phyloP scores from a whole-genome alignment of 179 eudicot genomes.

The Carnegiea gigantea region DNA sequence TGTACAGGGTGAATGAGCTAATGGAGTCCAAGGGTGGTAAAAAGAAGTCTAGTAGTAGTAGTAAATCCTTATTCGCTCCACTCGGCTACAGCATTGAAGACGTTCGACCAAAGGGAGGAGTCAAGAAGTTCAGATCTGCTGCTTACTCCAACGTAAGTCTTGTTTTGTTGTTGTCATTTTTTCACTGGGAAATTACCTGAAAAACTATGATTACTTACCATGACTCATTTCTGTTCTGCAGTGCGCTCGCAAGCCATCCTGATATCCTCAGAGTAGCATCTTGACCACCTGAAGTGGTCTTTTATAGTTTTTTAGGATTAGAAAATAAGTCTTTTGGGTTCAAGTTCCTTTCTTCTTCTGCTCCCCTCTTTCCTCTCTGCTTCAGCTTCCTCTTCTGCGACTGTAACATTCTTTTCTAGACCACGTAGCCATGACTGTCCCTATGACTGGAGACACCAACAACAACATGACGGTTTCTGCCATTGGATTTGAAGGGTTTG shows the following conservation, averaged over 20 bases:
- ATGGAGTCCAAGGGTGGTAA: constrained; percentile 74
- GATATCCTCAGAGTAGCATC: constrained; percentile 38
- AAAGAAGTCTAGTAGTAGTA: constrained; percentile 37
- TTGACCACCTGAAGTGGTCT: constrained; percentile 37
- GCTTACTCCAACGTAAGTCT: constrained; percentile 41
- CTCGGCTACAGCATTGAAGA: constrained; percentile 40
- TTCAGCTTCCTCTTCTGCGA: constrained; percentile 34
- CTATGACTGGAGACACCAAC: constrained; percentile 27
- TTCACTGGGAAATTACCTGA: not conserved
- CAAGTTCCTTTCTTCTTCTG: constrained; percentile 25
- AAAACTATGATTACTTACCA: constrained; percentile 8
- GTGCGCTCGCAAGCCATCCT: constrained; percentile 98
- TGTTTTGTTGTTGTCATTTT: not conserved
- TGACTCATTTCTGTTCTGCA: constrained; percentile 42
- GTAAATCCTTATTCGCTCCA: constrained; percentile 31
- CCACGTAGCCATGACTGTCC: constrained; percentile 43
- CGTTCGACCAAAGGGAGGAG: constrained; percentile 44
- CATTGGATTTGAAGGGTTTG: constrained; percentile 83
- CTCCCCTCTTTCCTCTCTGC: constrained; percentile 38
- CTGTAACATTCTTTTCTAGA: constrained; percentile 22
- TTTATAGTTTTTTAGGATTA: constrained; percentile 22
- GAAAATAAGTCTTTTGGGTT: constrained; percentile 23
- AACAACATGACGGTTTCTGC: constrained; percentile 52
- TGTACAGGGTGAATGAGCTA: constrained; percentile 62
- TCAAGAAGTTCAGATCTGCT: constrained; percentile 40